phyloP scores from a whole-genome alignment of 176 grass and related monocot genomes.

The maize (Zea mays) region Zm-B73-REFERENCE-NAM-5.0 NC_050096.1:52854001-52854500 shows the following conservation, averaged over 20 bases:
- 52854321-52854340: slow-evolving; percentile 29
- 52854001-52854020: slow-evolving; percentile 32
- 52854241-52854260: slow-evolving; percentile 20
- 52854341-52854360: slow-evolving; percentile 16
- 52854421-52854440: slow-evolving; percentile 19
- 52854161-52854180: slow-evolving; percentile 48
- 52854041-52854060: slow-evolving; percentile 43
- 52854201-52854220: slow-evolving; percentile 15
- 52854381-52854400: slow-evolving; percentile 23
- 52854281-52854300: slow-evolving; percentile 24
- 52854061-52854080: slow-evolving; percentile 48
- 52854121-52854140: slow-evolving; percentile 21
- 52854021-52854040: slow-evolving; percentile 30
- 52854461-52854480: slow-evolving; percentile 47
- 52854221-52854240: slow-evolving; percentile 25
- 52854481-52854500: slow-evolving; percentile 11
- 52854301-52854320: background rate
- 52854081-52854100: slow-evolving; percentile 51
- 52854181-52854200: slow-evolving; percentile 26
- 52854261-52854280: slow-evolving; percentile 6
- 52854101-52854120: slow-evolving; percentile 23
- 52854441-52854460: slow-evolving; percentile 8
- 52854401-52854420: slow-evolving; percentile 29
- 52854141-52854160: slow-evolving; percentile 61
- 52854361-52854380: slow-evolving; percentile 28